A percentile compares a stretch with the other conserved stretches of the same genome.
Evolutionary conservation across 2,329 filamentous ascomycete genomes (phyloP).

Genomic region (Talaromyces marneffei): DNA sequence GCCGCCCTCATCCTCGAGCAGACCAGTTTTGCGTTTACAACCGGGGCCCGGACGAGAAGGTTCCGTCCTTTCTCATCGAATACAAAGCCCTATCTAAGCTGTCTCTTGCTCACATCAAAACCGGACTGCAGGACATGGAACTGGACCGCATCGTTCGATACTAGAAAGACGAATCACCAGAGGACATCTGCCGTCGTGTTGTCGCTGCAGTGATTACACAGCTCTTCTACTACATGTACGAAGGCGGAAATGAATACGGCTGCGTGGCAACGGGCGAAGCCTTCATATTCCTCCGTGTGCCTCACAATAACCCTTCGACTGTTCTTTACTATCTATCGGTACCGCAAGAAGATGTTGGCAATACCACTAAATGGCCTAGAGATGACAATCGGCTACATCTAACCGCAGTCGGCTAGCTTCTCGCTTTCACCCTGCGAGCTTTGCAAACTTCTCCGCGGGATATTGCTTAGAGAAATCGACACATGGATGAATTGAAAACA

Average conservation of each 20-base stretch:
- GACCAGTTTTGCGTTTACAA: slow-evolving; percentile 28
- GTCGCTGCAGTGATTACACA: too few species aligned
- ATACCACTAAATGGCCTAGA: slow-evolving; percentile 13
- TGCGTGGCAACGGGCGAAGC: too few species aligned
- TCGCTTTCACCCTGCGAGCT: slow-evolving; percentile 27
- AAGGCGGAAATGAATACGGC: too few species aligned
- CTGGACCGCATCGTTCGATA: slow-evolving; percentile 36
- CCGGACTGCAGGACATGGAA: slow-evolving; percentile 39
- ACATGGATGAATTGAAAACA: slow-evolving; percentile 15
- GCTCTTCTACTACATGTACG: too few species aligned
- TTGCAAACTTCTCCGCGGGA: slow-evolving; percentile 17
- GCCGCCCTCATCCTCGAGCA: slow-evolving; percentile 21
- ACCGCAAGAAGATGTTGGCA: too few species aligned
- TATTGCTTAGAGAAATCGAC: slow-evolving; percentile 18
- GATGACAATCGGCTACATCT: slow-evolving; percentile 23
- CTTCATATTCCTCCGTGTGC: too few species aligned
- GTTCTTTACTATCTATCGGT: too few species aligned
- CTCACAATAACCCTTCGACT: too few species aligned
- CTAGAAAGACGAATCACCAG: slow-evolving; percentile 28
- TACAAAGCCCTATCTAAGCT: slow-evolving; percentile 48
- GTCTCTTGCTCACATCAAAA: slow-evolving; percentile 37
- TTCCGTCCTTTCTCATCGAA: slow-evolving; percentile 32
- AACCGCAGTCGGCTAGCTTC: slow-evolving; percentile 27
- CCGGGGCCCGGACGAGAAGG: slow-evolving; percentile 11
- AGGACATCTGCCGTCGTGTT: neutral